phyloP scores from a whole-genome alignment of 306 rosid genomes.

The Vigna trinervia region DNA sequence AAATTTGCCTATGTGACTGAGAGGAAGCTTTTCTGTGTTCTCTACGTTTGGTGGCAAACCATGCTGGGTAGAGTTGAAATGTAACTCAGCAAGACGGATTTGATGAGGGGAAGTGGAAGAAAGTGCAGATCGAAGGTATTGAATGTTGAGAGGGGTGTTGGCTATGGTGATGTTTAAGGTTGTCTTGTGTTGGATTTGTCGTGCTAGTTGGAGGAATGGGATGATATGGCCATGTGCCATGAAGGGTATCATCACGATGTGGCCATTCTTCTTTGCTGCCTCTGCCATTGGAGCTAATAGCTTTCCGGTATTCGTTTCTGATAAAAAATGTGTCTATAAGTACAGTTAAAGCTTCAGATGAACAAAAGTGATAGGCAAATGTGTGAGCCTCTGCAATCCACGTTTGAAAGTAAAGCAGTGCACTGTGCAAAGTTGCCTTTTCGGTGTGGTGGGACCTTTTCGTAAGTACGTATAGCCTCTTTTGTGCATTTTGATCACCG shows the following conservation, averaged over 20 bases:
- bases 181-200: slow-evolving; percentile 52
- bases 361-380: not conserved
- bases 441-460: no score
- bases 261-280: slow-evolving; percentile 12
- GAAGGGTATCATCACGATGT: slow-evolving; percentile 72
- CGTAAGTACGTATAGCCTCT: no score
- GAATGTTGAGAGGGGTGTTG: slow-evolving; percentile 69
- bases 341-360: not conserved
- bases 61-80: slow-evolving; percentile 50
- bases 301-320: not conserved
- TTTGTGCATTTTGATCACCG: no score
- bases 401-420: not conserved
- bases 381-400: not conserved
- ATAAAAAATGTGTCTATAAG: not conserved
- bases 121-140: slow-evolving; percentile 56
- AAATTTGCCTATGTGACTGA: slow-evolving; percentile 29
- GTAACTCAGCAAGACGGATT: slow-evolving; percentile 56
- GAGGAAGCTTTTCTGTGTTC: slow-evolving; percentile 65
- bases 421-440: not conserved
- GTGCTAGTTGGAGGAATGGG: slow-evolving; percentile 71
- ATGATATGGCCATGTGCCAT: slow-evolving; percentile 84
- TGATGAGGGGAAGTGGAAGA: slow-evolving; percentile 14
- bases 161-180: slow-evolving; percentile 64
- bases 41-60: slow-evolving; percentile 66
- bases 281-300: slow-evolving; percentile 35